Conservation (phyloP, 2,329 filamentous ascomycete genomes). For the Colletotrichum chlorophyti region DNA sequence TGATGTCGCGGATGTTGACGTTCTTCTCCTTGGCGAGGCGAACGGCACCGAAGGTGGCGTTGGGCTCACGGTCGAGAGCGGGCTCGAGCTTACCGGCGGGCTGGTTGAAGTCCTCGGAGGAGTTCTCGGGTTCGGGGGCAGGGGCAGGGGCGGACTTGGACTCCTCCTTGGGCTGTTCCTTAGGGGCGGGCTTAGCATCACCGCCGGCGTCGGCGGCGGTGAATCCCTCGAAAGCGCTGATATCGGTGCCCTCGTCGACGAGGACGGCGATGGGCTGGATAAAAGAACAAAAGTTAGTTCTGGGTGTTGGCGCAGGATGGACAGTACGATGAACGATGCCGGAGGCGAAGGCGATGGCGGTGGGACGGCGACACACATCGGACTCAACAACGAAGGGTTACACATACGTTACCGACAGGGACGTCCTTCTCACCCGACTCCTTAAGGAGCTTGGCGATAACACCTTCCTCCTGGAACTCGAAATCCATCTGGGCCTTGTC, state of each 20-base stretch:
- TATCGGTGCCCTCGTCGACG: conserved; percentile 88
- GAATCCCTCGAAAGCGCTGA: conserved; percentile 89
- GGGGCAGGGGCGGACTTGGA: conserved; percentile 64
- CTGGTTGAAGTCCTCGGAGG: conserved; percentile 55
- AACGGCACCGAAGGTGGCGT: conserved; percentile 76
- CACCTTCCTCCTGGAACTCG: conserved; percentile 98
- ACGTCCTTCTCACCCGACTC: conserved; percentile 94
- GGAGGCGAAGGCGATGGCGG: conserved; percentile 5
- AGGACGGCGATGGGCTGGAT: conserved; percentile 91
- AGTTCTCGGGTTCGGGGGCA: conserved; percentile 59
- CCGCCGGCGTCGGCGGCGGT: conserved; percentile 89
- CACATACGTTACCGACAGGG: conserved; percentile 88
- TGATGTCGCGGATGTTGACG: conserved; percentile 77
- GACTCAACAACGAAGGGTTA: neutral
- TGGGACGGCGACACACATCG: conserved; percentile 19
- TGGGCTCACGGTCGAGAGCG: conserved; percentile 81
- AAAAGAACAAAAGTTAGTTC: too few species aligned
- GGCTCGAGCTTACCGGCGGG: conserved; percentile 83
- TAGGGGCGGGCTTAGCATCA: conserved; percentile 70
- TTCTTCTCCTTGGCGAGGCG: conserved; percentile 86
- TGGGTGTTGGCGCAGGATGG: conserved; percentile 22
- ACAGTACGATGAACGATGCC: neutral
- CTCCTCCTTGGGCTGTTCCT: conserved; percentile 71
- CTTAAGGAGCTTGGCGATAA: conserved; percentile 92
- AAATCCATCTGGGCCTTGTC: conserved; percentile 99